These are phyloP conservation scores for Magnusiomyces sp. DNA, from an alignment of 1,139 yeast species.

Conservation along the genomic window DNA sequence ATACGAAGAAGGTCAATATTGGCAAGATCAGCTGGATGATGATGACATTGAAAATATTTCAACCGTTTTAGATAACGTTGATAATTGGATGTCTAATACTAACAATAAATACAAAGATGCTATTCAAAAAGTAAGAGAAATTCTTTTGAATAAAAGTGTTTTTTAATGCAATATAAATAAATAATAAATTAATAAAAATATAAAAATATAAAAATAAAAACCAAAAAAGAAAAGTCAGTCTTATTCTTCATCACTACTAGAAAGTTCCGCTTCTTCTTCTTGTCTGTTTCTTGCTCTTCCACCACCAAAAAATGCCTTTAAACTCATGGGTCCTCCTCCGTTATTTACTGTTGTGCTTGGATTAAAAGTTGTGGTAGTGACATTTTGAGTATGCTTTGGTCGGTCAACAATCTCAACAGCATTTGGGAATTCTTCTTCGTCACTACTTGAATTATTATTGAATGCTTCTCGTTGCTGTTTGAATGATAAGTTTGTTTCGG, in stretches of 20 bases:
- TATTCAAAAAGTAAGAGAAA: no score
- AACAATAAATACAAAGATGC: no score
- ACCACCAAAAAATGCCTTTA: neutral
- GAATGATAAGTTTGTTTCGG: no score
- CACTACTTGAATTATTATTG: neutral
- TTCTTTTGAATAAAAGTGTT: no score
- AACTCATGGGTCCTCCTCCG: no score
- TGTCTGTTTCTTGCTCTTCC: neutral
- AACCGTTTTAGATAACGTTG: no score
- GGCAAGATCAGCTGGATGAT: neutral
- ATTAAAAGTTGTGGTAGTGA: no score
- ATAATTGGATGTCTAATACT: no score
- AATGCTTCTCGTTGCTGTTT: no score
- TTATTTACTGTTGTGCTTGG: no score
- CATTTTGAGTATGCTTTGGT: no score
- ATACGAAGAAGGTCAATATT: constrained; percentile 19
- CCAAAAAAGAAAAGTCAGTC: neutral
- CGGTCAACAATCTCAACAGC: neutral
- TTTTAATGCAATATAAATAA: neutral
- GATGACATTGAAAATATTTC: no score
- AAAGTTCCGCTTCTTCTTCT: neutral
- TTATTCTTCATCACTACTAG: neutral
- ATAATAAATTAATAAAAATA: neutral
- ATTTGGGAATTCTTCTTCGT: neutral
- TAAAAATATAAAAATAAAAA: neutral